phyloP scores from a whole-genome alignment of 2,329 filamentous ascomycete genomes.

The Xylaria sp. region DNA sequence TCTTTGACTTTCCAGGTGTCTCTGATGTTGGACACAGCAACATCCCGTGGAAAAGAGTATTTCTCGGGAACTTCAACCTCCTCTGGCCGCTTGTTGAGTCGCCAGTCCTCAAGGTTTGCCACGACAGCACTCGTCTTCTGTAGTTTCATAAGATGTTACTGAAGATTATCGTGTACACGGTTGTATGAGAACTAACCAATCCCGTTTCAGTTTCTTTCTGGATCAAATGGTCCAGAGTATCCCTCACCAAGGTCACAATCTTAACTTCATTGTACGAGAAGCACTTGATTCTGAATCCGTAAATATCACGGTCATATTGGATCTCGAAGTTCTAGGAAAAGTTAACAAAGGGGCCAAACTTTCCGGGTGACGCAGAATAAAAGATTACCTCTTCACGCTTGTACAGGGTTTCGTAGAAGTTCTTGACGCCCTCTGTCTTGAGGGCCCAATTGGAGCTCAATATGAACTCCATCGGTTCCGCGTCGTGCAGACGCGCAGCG shows the following conservation, averaged over 20 bases:
- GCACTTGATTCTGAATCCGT: slow-evolving; percentile 36
- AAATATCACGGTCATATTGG: slow-evolving; percentile 25
- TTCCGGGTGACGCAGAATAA: background rate
- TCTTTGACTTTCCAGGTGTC: slow-evolving; percentile 38
- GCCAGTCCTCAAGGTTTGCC: slow-evolving; percentile 26
- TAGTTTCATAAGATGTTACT: background rate
- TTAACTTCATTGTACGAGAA: slow-evolving; percentile 21
- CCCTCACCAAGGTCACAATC: slow-evolving; percentile 22
- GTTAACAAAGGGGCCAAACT: slow-evolving; percentile 8
- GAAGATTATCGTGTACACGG: background rate
- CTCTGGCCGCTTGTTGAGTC: background rate
- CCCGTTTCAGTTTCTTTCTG: slow-evolving; percentile 19
- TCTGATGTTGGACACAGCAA: slow-evolving; percentile 28
- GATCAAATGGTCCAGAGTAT: slow-evolving; percentile 26
- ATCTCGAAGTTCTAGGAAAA: slow-evolving; percentile 35
- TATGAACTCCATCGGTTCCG: slow-evolving; percentile 37
- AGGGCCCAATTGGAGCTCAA: slow-evolving; percentile 42
- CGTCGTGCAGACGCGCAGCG: slow-evolving; percentile 4
- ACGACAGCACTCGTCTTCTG: slow-evolving; percentile 23
- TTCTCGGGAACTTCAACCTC: slow-evolving; percentile 19
- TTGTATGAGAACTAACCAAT: slow-evolving; percentile 19
- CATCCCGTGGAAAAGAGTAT: slow-evolving; percentile 35
- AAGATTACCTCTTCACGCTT: slow-evolving; percentile 31
- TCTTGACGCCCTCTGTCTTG: slow-evolving; percentile 33
- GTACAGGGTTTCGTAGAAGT: slow-evolving; percentile 38